Percentiles rank a stretch among this genome's conserved stretches.
phyloP scores from a whole-genome alignment of 495 filamentous ascomycete genomes.

The Parathielavia appendiculata region DNA sequence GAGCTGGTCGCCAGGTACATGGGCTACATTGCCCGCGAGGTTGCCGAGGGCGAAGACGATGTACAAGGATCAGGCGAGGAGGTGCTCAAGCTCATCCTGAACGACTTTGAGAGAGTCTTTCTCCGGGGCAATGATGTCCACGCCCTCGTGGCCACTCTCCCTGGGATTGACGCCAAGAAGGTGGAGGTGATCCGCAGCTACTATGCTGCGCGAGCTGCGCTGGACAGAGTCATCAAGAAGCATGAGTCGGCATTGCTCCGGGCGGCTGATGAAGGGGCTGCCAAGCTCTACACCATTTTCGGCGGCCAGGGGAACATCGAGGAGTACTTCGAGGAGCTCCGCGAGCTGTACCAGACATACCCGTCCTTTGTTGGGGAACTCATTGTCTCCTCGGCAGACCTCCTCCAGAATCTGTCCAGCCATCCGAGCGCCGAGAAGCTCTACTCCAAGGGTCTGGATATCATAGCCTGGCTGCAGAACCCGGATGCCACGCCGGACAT shows the following conservation, averaged over 20 bases:
- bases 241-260: slow-evolving; percentile 92
- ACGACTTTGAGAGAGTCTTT: slow-evolving; percentile 93
- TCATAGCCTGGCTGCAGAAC: slow-evolving; percentile 86
- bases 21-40: slow-evolving; percentile 76
- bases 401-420: slow-evolving; percentile 76
- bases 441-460: slow-evolving; percentile 90
- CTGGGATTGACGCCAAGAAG: slow-evolving; percentile 87
- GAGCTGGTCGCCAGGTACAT: slow-evolving; percentile 92
- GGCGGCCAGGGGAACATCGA: slow-evolving; percentile 99
- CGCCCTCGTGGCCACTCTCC: slow-evolving; percentile 74
- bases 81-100: slow-evolving; percentile 79
- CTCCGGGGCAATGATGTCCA: slow-evolving; percentile 95
- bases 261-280: slow-evolving; percentile 72
- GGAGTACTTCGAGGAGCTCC: slow-evolving; percentile 97
- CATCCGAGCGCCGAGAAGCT: slow-evolving; percentile 88
- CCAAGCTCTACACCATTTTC: slow-evolving; percentile 84
- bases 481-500: slow-evolving; percentile 84
- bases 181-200: slow-evolving; percentile 80
- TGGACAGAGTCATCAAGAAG: slow-evolving; percentile 72
- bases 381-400: slow-evolving; percentile 68
- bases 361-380: slow-evolving; percentile 83
- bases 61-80: slow-evolving; percentile 76
- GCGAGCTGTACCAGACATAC: slow-evolving; percentile 85
- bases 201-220: slow-evolving; percentile 79
- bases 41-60: slow-evolving; percentile 88